Conservation (phyloP, 2,329 filamentous ascomycete genomes). For the Aureobasidium sp. region DNA sequence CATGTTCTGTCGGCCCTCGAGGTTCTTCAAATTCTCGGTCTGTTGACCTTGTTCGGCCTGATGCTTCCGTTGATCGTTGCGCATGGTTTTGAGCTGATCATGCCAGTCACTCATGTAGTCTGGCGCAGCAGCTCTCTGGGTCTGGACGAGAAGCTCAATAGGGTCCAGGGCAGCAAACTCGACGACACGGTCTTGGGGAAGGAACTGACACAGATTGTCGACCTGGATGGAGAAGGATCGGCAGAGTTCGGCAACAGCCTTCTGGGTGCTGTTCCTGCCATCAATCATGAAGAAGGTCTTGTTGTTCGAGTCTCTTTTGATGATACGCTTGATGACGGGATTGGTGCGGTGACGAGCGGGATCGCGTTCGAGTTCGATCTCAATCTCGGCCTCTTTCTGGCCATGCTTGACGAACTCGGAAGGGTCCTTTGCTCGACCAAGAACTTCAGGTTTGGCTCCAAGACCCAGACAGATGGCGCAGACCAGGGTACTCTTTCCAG, state of each 20-base stretch:
- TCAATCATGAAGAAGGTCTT: slow-evolving; percentile 74
- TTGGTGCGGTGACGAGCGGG: slow-evolving; percentile 54
- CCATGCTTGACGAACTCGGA: slow-evolving; percentile 94
- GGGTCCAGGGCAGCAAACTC: slow-evolving; percentile 84
- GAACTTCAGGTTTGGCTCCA: slow-evolving; percentile 71
- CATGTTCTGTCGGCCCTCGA: slow-evolving; percentile 66
- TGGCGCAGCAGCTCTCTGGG: slow-evolving; percentile 79
- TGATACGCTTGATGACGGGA: slow-evolving; percentile 65
- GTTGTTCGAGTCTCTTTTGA: slow-evolving; percentile 61
- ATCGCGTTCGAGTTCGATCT: slow-evolving; percentile 76
- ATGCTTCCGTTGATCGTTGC: slow-evolving; percentile 60
- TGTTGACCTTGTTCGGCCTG: slow-evolving; percentile 34
- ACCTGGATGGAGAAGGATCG: slow-evolving; percentile 79
- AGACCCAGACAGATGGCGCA: slow-evolving; percentile 93
- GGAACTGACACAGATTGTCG: slow-evolving; percentile 94
- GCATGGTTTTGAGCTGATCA: slow-evolving; percentile 61
- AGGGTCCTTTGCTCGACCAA: slow-evolving; percentile 78
- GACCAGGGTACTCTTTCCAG: slow-evolving; percentile 93
- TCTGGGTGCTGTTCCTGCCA: slow-evolving; percentile 53
- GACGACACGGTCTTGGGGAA: slow-evolving; percentile 91
- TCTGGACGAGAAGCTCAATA: slow-evolving; percentile 74
- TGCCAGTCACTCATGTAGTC: slow-evolving; percentile 76
- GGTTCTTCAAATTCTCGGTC: slow-evolving; percentile 51
- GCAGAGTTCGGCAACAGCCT: slow-evolving; percentile 61
- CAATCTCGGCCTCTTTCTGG: slow-evolving; percentile 67